Conservation (phyloP, 2,329 filamentous ascomycete genomes). For the Nannizzia gypsea region DNA sequence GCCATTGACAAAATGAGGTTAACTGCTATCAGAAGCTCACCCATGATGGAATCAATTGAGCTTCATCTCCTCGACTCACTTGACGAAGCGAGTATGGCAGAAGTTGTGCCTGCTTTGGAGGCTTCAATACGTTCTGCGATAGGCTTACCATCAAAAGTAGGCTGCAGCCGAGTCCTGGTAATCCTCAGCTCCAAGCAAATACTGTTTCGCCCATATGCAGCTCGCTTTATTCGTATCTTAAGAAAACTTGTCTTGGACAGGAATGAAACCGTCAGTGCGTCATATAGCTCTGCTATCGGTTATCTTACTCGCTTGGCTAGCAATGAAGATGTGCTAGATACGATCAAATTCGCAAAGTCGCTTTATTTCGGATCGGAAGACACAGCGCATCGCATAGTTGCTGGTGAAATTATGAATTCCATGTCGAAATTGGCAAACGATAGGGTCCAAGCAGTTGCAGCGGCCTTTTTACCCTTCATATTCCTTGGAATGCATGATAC, state of each 20-base stretch:
- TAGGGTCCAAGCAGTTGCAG: slow-evolving; percentile 66
- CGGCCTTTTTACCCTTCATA: slow-evolving; percentile 68
- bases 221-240: slow-evolving; percentile 63
- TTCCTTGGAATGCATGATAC: slow-evolving; percentile 81
- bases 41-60: slow-evolving; percentile 85
- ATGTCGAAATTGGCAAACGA: slow-evolving; percentile 81
- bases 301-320: slow-evolving; percentile 63
- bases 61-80: slow-evolving; percentile 67
- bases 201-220: slow-evolving; percentile 62
- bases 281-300: slow-evolving; percentile 75
- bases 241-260: slow-evolving; percentile 76
- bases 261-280: slow-evolving; percentile 85
- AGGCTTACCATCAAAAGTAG: slow-evolving; percentile 87
- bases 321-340: slow-evolving; percentile 45
- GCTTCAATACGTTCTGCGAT: slow-evolving; percentile 73
- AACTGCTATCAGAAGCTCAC: slow-evolving; percentile 68
- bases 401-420: slow-evolving; percentile 71
- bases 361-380: slow-evolving; percentile 77
- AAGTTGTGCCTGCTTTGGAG: slow-evolving; percentile 61
- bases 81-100: slow-evolving; percentile 64
- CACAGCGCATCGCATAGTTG: slow-evolving; percentile 58
- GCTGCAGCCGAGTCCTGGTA: slow-evolving; percentile 71
- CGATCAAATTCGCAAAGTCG: slow-evolving; percentile 46
- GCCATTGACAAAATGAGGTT: slow-evolving; percentile 82
- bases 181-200: slow-evolving; percentile 68